A percentile compares a stretch with the other conserved stretches of the same genome.
phyloP scores from a whole-genome alignment of 75 land plant species.

The Picea sitchensis region DNA sequence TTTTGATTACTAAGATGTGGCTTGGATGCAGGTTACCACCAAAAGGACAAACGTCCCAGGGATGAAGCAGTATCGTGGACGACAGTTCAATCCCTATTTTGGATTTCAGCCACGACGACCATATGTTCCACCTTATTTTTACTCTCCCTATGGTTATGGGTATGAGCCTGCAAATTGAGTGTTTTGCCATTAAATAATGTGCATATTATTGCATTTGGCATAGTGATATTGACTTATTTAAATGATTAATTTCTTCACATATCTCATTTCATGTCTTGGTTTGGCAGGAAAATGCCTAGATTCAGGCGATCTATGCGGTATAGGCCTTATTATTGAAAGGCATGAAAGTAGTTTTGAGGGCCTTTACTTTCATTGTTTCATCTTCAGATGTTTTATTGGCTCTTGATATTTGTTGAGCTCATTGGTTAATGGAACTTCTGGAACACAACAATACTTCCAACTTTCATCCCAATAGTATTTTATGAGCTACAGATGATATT shows the following conservation, averaged over 20 bases:
- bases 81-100: conserved; percentile 48
- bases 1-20: neutral
- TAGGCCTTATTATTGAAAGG: conserved; percentile 58
- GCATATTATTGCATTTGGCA: conserved; percentile 20
- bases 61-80: conserved; percentile 79
- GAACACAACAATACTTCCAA: too few relatives aligned
- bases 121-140: conserved; percentile 49
- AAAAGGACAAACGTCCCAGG: conserved; percentile 93
- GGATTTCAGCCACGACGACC: conserved; percentile 56
- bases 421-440: neutral
- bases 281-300: conserved; percentile 68
- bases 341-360: conserved; percentile 2
- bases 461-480: neutral
- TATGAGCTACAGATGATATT: neutral
- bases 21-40: conserved; percentile 59
- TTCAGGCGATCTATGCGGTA: conserved; percentile 83
- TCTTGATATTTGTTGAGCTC: neutral
- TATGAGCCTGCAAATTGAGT: conserved; percentile 20
- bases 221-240: conserved; percentile 10
- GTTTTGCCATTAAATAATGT: conserved; percentile 14
- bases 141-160: conserved; percentile 84
- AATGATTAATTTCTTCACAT: neutral
- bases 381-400: neutral
- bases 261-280: neutral
- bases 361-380: neutral